These are phyloP conservation scores for Colletotrichum sp. DNA, from an alignment of 2,329 filamentous ascomycete genomes.

Conservation along the genomic window DNA sequence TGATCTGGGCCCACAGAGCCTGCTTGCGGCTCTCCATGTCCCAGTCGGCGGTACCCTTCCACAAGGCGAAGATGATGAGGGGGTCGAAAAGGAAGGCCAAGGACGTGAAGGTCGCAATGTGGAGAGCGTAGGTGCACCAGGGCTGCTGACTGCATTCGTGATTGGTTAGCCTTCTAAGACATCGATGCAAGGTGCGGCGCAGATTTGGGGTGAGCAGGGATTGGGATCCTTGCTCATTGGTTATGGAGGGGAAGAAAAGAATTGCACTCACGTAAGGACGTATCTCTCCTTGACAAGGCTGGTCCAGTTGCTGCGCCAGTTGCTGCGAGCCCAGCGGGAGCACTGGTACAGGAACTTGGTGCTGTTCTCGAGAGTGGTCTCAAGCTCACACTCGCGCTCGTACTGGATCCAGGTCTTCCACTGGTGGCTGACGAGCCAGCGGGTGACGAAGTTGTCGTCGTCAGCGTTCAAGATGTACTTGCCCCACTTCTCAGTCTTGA, in stretches of 20 bases:
- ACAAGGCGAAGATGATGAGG: slow-evolving; percentile 71
- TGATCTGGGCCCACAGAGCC: slow-evolving; percentile 65
- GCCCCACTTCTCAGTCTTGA: slow-evolving; percentile 90
- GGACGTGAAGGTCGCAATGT: slow-evolving; percentile 91
- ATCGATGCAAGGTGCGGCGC: neutral
- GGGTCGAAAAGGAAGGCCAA: slow-evolving; percentile 82
- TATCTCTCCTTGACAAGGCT: slow-evolving; percentile 84
- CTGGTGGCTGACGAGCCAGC: slow-evolving; percentile 90
- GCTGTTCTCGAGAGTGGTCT: slow-evolving; percentile 91
- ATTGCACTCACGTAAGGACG: slow-evolving; percentile 79
- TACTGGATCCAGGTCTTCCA: slow-evolving; percentile 98
- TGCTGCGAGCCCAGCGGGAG: slow-evolving; percentile 93
- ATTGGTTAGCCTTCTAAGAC: slow-evolving; percentile 22
- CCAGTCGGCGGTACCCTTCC: slow-evolving; percentile 71
- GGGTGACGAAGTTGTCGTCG: slow-evolving; percentile 97
- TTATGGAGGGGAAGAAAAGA: slow-evolving; percentile 8
- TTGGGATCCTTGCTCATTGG: neutral
- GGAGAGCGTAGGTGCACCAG: slow-evolving; percentile 93
- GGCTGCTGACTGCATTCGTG: slow-evolving; percentile 73
- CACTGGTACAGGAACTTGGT: slow-evolving; percentile 92
- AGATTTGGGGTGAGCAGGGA: neutral
- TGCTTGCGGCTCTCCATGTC: slow-evolving; percentile 54
- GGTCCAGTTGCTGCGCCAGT: slow-evolving; percentile 96
- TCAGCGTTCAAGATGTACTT: slow-evolving; percentile 92
- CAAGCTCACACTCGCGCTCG: slow-evolving; percentile 86